phyloP scores from a whole-genome alignment of 768 basidiomycete species.

The Boletus sensibilis region DNA sequence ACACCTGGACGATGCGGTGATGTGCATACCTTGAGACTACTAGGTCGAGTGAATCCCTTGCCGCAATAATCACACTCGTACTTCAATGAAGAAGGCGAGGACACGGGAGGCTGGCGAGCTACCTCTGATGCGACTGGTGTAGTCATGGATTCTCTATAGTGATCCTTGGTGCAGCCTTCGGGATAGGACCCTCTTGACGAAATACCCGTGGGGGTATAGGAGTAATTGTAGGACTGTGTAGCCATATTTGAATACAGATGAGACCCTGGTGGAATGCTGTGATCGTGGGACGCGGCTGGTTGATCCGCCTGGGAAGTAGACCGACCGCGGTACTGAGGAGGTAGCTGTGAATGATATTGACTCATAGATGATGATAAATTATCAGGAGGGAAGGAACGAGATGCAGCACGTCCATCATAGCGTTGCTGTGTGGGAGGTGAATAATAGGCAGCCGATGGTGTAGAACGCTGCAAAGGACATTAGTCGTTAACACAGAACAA shows the following conservation, averaged over 20 bases:
- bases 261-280: constrained; percentile 24
- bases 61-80: constrained; percentile 80
- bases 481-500: background rate
- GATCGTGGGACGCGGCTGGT: constrained; percentile 29
- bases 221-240: constrained; percentile 21
- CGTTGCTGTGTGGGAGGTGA: constrained; percentile 24
- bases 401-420: constrained; percentile 25
- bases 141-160: constrained; percentile 17
- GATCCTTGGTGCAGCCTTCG: constrained; percentile 16
- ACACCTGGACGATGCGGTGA: background rate
- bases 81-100: constrained; percentile 43
- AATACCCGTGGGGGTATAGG: constrained; percentile 11
- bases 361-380: constrained; percentile 24
- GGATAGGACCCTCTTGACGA: constrained; percentile 26
- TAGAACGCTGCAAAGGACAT: constrained; percentile 21
- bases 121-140: constrained; percentile 11
- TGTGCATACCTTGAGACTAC: constrained; percentile 67
- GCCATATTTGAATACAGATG: constrained; percentile 24
- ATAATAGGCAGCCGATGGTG: constrained; percentile 21
- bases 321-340: constrained; percentile 24
- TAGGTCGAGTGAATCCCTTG: constrained; percentile 79
- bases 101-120: constrained; percentile 16
- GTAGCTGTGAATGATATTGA: constrained; percentile 24
- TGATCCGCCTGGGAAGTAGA: constrained; percentile 31
- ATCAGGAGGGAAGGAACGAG: constrained; percentile 19